Evolutionary conservation across 768 basidiomycete genomes (phyloP), one percentile per base, ranked within the genome.

Genomic region (Ramaria rubella): DNA sequence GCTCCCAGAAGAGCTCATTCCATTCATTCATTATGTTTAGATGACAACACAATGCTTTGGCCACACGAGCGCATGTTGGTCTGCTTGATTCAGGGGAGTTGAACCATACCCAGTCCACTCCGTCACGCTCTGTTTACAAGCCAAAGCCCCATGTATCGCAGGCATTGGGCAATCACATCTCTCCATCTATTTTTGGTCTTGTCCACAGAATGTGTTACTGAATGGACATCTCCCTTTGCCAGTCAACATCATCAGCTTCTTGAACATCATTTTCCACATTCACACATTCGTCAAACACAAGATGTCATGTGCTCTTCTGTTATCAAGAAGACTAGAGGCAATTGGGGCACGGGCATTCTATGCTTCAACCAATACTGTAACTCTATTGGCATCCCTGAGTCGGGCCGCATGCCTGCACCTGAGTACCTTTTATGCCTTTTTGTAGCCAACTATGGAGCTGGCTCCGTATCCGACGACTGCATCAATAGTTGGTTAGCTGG

Each of bases 351-450:
- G 0, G 71, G 72, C n/a, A n/a, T n/a, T n/a, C n/a, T n/a, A n/a
- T n/a, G n/a, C n/a, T n/a, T n/a, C n/a, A n/a, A n/a, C n/a, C 70
- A 75, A 53, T 75, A 70, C 52, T 75, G 73, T 30, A 68, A 74
- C 15, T 69, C 64, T 26, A 48, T 65, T 0, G 54, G 63, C 5
- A 61, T 77, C 0, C 68, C 74, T 0, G 69, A 75, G 52, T 61
- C 58, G 1, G 34, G 23, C 0, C 60, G 62, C 3, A 73, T 70
- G 67, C 72, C 68, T 1, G 72, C 66, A 0, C 64, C 59, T 4
- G 64, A 67, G 15, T 2, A 56, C 1, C 58, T 75, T 7, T 29
- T 75, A 1, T 49, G 67, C 5, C 52, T 61, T 7, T 76, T 76
- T 33, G 53, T 63, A 0, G 65, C 68, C 2, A 21, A 50, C n/a